Percentiles rank a stretch among this genome's conserved stretches.
Conservation (phyloP, 2,329 filamentous ascomycete species). For the Exophiala sideris region DNA sequence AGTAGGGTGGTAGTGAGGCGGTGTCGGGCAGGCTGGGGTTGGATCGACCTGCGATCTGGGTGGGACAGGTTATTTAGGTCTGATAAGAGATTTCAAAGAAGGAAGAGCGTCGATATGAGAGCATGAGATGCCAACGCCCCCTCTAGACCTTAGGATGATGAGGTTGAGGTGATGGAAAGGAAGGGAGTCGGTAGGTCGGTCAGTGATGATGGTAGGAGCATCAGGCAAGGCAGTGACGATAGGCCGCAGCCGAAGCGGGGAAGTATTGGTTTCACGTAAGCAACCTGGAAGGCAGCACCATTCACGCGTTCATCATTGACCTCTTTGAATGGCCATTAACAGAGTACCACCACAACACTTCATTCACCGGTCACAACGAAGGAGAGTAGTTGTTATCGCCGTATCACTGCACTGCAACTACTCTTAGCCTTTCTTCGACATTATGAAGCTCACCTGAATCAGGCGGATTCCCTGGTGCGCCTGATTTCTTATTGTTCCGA, state of each 20-base stretch:
- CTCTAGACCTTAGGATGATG: conserved; percentile 1
- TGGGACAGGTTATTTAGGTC: conserved; percentile 6
- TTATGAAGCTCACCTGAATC: no score
- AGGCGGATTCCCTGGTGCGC: background rate
- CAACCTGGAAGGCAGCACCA: background rate
- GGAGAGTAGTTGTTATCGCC: no score
- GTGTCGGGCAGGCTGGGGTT: conserved; percentile 20
- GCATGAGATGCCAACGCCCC: background rate
- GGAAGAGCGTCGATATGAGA: conserved; percentile 8
- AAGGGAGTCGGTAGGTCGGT: background rate
- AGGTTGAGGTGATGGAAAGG: conserved; percentile 4
- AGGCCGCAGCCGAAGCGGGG: conserved; percentile 16
- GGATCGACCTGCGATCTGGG: conserved; percentile 7
- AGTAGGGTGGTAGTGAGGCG: conserved; percentile 29
- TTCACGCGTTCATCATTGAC: background rate
- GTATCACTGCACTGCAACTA: no score
- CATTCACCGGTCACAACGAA: no score
- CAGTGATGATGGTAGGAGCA: conserved; percentile 5
- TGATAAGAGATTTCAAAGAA: conserved; percentile 9
- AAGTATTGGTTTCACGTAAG: conserved; percentile 1
- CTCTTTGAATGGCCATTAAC: no score
- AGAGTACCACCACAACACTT: no score
- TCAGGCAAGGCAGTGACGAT: conserved; percentile 14
- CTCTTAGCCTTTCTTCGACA: background rate
- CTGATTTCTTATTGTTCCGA: no score